phyloP scores from a whole-genome alignment of 2,329 filamentous ascomycete genomes.

The Bipolaris oryzae region DNA sequence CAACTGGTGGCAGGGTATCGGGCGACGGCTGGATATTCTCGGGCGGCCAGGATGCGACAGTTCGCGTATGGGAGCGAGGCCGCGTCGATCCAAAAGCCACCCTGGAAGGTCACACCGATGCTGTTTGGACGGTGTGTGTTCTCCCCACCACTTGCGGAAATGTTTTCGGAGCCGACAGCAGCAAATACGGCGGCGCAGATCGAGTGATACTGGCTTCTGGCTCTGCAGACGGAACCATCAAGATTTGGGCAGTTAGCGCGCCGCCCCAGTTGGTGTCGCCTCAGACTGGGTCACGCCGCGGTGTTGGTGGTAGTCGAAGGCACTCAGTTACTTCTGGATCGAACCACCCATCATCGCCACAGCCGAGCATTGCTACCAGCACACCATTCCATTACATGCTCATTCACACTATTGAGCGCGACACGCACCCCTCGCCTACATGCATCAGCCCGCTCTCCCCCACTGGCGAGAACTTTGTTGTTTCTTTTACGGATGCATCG shows the following conservation, averaged over 20 bases:
- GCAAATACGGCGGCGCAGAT: conserved; percentile 78
- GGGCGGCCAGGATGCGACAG: conserved; percentile 89
- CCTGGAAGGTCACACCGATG: conserved; percentile 91
- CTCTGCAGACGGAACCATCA: conserved; percentile 86
- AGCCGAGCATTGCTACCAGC: conserved; percentile 82
- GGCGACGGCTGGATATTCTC: conserved; percentile 99
- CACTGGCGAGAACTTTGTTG: conserved; percentile 86
- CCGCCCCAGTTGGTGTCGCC: conserved; percentile 86
- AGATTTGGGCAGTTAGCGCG: conserved; percentile 92
- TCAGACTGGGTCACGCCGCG: conserved; percentile 72
- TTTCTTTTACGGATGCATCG: conserved; percentile 87
- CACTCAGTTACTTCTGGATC: conserved; percentile 95
- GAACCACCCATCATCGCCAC: conserved; percentile 86
- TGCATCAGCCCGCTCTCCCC: conserved; percentile 89
- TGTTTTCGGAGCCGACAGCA: conserved; percentile 75
- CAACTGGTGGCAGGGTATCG: conserved; percentile 82
- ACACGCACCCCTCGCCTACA: conserved; percentile 77
- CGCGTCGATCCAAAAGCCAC: conserved; percentile 94
- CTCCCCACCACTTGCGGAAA: conserved; percentile 81
- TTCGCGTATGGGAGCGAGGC: conserved; percentile 94
- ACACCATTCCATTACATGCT: conserved; percentile 88
- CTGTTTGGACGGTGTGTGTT: conserved; percentile 94
- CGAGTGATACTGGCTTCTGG: conserved; percentile 90
- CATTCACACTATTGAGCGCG: conserved; percentile 80
- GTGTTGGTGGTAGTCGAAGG: conserved; percentile 74